phyloP scores from a whole-genome alignment of 2,329 filamentous ascomycete genomes.

The Oidium heveae region DNA sequence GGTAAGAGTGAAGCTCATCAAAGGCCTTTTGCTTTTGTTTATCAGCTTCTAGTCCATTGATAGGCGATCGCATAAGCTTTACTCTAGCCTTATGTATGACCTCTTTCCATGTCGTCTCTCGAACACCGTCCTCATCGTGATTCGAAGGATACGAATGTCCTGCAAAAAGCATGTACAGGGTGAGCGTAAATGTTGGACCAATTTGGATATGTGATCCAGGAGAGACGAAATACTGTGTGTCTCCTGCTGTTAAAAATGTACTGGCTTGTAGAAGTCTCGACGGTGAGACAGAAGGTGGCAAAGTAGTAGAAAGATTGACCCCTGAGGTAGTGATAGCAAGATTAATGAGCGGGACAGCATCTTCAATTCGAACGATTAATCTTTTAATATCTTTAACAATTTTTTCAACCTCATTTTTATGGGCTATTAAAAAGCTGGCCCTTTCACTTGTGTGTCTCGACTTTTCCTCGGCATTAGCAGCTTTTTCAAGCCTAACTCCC shows the following conservation, averaged over 20 bases:
- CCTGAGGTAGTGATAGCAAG: conserved; percentile 87
- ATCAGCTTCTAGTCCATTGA: conserved; percentile 2
- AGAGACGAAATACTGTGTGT: conserved; percentile 51
- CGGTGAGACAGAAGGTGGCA: conserved; percentile 66
- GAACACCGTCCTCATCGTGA: conserved; percentile 7
- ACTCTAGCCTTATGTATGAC: conserved; percentile 82
- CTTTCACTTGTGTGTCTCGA: conserved; percentile 19
- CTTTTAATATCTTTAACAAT: conserved; percentile 54
- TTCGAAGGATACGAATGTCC: conserved; percentile 37
- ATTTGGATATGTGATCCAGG: conserved; percentile 47
- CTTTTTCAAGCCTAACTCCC: conserved; percentile 46
- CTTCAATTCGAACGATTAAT: conserved; percentile 58
- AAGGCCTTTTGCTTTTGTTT: no score
- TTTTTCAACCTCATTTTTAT: conserved; percentile 35
- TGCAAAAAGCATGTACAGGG: conserved; percentile 84
- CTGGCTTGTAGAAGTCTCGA: conserved; percentile 81
- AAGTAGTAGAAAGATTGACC: conserved; percentile 54
- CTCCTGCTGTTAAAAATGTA: conserved; percentile 66
- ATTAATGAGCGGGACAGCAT: conserved; percentile 76
- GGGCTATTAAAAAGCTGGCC: conserved; percentile 25
- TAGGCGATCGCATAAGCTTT: conserved; percentile 26
- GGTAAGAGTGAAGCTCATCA: background rate
- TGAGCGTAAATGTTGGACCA: conserved; percentile 64
- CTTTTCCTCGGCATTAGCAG: conserved; percentile 36
- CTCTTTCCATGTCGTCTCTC: conserved; percentile 62